Base-by-base conservation (phyloP, 805 yeast genomes). In the Candida nitratophila region DNA sequence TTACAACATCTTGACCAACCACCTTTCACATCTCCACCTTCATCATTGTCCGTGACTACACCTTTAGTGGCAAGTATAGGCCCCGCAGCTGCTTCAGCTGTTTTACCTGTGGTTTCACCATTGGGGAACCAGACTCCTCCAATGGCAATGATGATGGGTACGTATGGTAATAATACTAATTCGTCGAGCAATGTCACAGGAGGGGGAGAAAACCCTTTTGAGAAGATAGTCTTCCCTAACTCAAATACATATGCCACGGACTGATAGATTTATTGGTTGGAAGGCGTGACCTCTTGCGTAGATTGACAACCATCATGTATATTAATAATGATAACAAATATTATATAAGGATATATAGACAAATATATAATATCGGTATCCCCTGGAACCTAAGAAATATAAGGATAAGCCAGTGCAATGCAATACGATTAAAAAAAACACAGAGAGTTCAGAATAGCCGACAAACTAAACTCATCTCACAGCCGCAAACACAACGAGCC, bases 11-110 rank as follows among this genome's bases (percentile, higher is more conserved):
- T 3, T 12, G 29, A 20, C 15, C 27, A 4, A 32, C 6, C 22
- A 2, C 5, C 31, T 10, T 26, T 20, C 3, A 9, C 31, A 17
- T 17, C 21, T 2, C 10, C 39, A 8, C 16, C 43, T 9, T 22
- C 16, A 11, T 38, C 51, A 9, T 42, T 55, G 12, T 52, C 65
- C 0, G 62, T 64, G 12, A 63, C 69, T 0, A 64, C 68, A 1
- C 69, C 69, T 7, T 41, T 64, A 39, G 56, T 55, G 21, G 68
- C 68, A 1, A 54, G 65, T 15, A 58, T 64, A 20, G 69, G 69
- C 10, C 60, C 64, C 11, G 51, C 64, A 1, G 63, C 57, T 9
- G 68, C 68, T 3, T 58, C 59, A 19, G 63, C 60, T 2, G 65
- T 63, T 6, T 49, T 63, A 21, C 65, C 66, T n/a, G 47, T 51